Conservation (phyloP, 2,329 filamentous ascomycete genomes). For the Saccharata proteae region DNA sequence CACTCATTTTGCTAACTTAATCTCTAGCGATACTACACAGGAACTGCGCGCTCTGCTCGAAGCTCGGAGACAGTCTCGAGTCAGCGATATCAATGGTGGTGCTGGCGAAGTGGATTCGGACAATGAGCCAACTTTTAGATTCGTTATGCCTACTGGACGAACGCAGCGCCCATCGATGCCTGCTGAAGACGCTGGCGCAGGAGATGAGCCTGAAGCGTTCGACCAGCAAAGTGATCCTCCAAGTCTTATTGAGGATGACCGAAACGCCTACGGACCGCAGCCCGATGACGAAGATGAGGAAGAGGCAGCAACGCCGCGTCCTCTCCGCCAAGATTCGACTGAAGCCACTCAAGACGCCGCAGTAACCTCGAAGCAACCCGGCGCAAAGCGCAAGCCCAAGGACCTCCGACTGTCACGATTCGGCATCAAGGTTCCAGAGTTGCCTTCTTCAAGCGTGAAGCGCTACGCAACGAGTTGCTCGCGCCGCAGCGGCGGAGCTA, state of each 20-base stretch:
- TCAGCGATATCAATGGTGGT: constrained; percentile 5
- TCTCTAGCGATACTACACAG: constrained; percentile 8
- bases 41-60: constrained; percentile 9
- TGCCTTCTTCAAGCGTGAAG: constrained; percentile 65
- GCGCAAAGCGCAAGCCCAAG: constrained; percentile 35
- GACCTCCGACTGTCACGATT: constrained; percentile 54
- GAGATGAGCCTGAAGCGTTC: constrained; percentile 21
- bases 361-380: too few relatives aligned
- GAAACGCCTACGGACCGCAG: constrained; percentile 5
- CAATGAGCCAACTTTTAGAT: constrained; percentile 26
- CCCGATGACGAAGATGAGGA: constrained; percentile 5
- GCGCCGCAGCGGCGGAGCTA: constrained; percentile 51
- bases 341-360: background rate
- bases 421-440: constrained; percentile 62
- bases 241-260: constrained; percentile 11
- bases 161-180: constrained; percentile 24
- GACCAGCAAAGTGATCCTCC: too few relatives aligned
- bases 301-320: constrained; percentile 1
- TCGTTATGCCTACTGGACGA: constrained; percentile 18
- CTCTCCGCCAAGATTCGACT: constrained; percentile 3
- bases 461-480: constrained; percentile 57
- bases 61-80: constrained; percentile 8
- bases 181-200: constrained; percentile 19
- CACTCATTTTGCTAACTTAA: background rate
- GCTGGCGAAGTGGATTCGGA: constrained; percentile 12